Evolutionary conservation across 2,329 filamentous ascomycete genomes (phyloP).

Genomic region (Fusarium sororula): DNA sequence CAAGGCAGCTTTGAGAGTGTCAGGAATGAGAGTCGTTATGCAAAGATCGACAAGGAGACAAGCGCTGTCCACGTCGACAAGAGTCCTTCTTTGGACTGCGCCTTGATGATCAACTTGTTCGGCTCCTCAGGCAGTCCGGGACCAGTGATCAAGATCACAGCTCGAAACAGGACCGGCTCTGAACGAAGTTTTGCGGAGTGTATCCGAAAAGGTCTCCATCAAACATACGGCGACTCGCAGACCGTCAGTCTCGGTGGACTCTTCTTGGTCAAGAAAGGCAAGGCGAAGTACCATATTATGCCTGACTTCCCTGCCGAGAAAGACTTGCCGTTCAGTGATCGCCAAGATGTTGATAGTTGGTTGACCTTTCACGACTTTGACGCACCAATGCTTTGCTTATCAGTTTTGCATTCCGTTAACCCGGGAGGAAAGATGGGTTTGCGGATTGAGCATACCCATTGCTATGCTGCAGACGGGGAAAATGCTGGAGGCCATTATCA

Average conservation of each 20-base stretch:
- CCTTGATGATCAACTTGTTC: slow-evolving; percentile 53
- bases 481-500: slow-evolving; percentile 51
- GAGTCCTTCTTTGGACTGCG: slow-evolving; percentile 46
- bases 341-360: neutral
- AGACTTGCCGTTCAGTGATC: neutral
- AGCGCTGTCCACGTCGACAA: slow-evolving; percentile 36
- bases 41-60: slow-evolving; percentile 35
- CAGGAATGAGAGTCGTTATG: slow-evolving; percentile 19
- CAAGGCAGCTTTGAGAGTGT: neutral
- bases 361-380: neutral
- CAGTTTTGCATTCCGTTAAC: rapidly evolving
- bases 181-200: neutral
- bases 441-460: slow-evolving; percentile 59
- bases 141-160: slow-evolving; percentile 49
- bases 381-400: neutral
- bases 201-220: neutral
- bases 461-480: slow-evolving; percentile 45
- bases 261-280: neutral
- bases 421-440: rapidly evolving
- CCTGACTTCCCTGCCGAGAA: neutral
- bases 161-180: slow-evolving; percentile 12
- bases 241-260: neutral
- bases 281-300: neutral
- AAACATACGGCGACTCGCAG: neutral
- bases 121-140: slow-evolving; percentile 47